Base-by-base conservation (phyloP, 805 yeast genomes). In the Ogataea henricii region DNA sequence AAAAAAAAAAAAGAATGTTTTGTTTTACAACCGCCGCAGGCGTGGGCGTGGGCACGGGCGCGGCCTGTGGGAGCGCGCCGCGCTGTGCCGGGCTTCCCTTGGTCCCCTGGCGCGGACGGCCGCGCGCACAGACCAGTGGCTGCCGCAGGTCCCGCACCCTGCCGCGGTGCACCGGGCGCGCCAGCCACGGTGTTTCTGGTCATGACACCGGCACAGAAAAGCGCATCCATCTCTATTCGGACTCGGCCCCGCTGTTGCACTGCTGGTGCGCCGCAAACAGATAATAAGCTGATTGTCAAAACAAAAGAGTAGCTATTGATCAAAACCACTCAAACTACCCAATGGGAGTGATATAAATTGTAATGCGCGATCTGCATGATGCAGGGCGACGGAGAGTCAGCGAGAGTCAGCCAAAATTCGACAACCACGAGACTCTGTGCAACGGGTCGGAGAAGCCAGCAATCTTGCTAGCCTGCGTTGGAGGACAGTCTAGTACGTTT, bases 261-360 rank as follows among this genome's bases (percentile, higher is more conserved):
- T 4, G 16, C 12, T 8, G 18, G 16, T 10, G 17, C 8, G 42
- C 42, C 42, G 42, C 42, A 39, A 33, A 13, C 22, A 39, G 23
- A 39, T 39, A 39, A 39, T 39, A 26, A 18, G 42, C 23, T 14
- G 16, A 39, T 39, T 39, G 42, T 39, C 33, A 17, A 12, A 27
- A 39, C 22, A 27, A 27, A 13, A 13, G 36, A 7, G 22, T 16
- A n/a, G 26, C 40, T 17, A 35, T 35, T 46, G 52, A 44, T 46
- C 43, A 42, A 33, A 35, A 22, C 36, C 21, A 12, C 22, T 21
- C 17, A 26, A 46, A 30, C 35, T 46, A 42, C 46, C 55, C 55
- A 52, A 52, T 52, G 38, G 41, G 47, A 48, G 47, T 33, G 14
- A 40, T 45, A 48, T 48, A 48, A 52, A 46, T 40, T 52, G 55